Percentiles rank a stretch among this genome's conserved stretches.
Conservation (phyloP, 805 yeast species). For the Metschnikowia arizonensis region DNA sequence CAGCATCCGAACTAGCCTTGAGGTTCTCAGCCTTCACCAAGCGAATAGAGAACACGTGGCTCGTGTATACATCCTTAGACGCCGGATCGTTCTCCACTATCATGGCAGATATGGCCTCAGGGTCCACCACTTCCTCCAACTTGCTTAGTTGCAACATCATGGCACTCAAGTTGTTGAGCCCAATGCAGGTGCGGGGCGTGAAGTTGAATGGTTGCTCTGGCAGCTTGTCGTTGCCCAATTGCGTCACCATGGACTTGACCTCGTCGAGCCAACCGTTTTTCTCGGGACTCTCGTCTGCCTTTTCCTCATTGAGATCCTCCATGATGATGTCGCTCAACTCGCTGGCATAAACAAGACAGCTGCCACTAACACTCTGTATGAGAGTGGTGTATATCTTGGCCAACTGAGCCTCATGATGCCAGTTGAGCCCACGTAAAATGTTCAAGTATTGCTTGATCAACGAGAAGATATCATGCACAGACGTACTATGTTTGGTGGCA, state of each 20-base stretch:
- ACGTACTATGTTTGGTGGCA: slow-evolving; percentile 47
- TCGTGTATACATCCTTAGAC: slow-evolving; percentile 30
- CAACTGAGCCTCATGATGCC: slow-evolving; percentile 62
- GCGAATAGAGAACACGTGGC: slow-evolving; percentile 60
- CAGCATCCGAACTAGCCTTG: slow-evolving; percentile 21
- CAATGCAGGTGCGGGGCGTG: slow-evolving; percentile 61
- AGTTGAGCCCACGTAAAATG: slow-evolving; percentile 55
- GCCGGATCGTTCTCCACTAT: slow-evolving; percentile 34
- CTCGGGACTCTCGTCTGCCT: slow-evolving; percentile 3
- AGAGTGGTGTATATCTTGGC: slow-evolving; percentile 60
- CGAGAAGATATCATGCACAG: slow-evolving; percentile 64
- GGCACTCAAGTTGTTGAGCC: slow-evolving; percentile 63
- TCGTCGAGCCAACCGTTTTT: slow-evolving; percentile 45
- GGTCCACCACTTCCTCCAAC: slow-evolving; percentile 54
- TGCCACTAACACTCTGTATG: slow-evolving; percentile 59
- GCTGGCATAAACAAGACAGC: slow-evolving; percentile 49
- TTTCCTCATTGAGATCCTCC: slow-evolving; percentile 40
- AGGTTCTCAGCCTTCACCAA: slow-evolving; percentile 62
- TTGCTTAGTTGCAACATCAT: slow-evolving; percentile 46
- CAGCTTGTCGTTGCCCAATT: slow-evolving; percentile 30
- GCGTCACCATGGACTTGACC: slow-evolving; percentile 48
- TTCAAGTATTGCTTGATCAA: slow-evolving; percentile 55
- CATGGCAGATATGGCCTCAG: slow-evolving; percentile 49
- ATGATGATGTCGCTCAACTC: slow-evolving; percentile 34
- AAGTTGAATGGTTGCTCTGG: slow-evolving; percentile 54